Conservation (phyloP, 148 eudicot species). For the Chenopodium quinoa region DNA sequence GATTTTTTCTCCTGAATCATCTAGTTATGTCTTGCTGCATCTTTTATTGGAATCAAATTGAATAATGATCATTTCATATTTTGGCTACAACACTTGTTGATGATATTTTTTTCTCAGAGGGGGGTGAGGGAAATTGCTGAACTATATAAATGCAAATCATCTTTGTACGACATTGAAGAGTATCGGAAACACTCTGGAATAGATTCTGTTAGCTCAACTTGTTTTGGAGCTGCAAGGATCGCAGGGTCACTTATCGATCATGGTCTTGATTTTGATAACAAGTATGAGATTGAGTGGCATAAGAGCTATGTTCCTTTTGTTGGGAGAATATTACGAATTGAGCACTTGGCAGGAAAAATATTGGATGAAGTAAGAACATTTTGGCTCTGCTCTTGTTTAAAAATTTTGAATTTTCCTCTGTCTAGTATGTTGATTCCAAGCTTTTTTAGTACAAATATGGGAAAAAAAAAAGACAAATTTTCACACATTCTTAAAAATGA, state of each 20-base stretch:
- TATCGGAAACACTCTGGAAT: slow-evolving; percentile 49
- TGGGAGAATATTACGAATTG: slow-evolving; percentile 85
- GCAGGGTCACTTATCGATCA: slow-evolving; percentile 82
- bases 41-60: not conserved
- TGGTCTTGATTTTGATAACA: slow-evolving; percentile 73
- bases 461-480: too few species aligned
- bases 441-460: not conserved
- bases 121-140: slow-evolving; percentile 75
- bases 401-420: not conserved
- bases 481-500: not conserved
- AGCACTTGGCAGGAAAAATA: slow-evolving; percentile 74
- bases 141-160: slow-evolving; percentile 62
- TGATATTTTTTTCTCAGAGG: slow-evolving; percentile 51
- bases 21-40: not conserved
- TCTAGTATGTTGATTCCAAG: not conserved
- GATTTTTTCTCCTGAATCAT: not conserved
- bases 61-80: not conserved
- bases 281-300: slow-evolving; percentile 66
- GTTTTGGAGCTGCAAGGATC: slow-evolving; percentile 76
- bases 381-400: not conserved
- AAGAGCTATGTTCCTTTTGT: slow-evolving; percentile 58
- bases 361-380: slow-evolving; percentile 59
- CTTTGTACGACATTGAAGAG: slow-evolving; percentile 69
- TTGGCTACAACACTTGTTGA: not conserved
- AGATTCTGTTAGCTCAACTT: slow-evolving; percentile 51